Evolutionary conservation across 257 asterid species (phyloP).

Genomic region (Solanum phureja): DNA sequence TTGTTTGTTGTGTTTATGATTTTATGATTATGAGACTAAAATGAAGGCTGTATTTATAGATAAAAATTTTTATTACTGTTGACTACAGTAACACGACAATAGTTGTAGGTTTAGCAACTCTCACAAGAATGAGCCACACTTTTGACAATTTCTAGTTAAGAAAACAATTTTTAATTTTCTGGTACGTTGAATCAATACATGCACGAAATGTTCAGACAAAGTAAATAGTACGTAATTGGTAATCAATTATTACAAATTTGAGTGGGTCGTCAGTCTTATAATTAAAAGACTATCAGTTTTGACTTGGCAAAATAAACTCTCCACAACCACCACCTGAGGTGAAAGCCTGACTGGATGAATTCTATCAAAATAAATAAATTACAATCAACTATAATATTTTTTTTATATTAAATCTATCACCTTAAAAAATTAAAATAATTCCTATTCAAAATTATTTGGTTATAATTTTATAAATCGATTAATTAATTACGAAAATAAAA

Average conservation of each 20-base stretch:
- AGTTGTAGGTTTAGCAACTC: neutral
- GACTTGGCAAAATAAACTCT: neutral
- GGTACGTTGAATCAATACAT: neutral
- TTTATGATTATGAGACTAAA: neutral
- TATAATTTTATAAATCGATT: too few species aligned
- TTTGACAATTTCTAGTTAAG: neutral
- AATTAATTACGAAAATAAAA: too few species aligned
- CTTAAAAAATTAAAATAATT: too few species aligned
- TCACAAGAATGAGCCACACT: neutral
- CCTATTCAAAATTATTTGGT: too few species aligned
- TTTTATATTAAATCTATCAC: too few species aligned
- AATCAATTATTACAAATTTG: neutral
- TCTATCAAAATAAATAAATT: too few species aligned
- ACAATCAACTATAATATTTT: too few species aligned
- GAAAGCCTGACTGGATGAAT: too few species aligned
- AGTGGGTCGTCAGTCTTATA: neutral
- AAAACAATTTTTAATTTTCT: neutral
- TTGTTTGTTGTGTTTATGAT: neutral
- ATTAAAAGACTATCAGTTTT: neutral
- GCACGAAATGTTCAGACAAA: neutral
- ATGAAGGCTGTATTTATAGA: neutral
- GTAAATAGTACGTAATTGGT: neutral
- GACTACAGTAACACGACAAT: neutral
- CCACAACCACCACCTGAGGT: too few species aligned
- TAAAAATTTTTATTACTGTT: fast-evolving